These are phyloP conservation scores for Lactarius akahatsu DNA, from an alignment of 768 basidiomycete species.

Conservation along the genomic window DNA sequence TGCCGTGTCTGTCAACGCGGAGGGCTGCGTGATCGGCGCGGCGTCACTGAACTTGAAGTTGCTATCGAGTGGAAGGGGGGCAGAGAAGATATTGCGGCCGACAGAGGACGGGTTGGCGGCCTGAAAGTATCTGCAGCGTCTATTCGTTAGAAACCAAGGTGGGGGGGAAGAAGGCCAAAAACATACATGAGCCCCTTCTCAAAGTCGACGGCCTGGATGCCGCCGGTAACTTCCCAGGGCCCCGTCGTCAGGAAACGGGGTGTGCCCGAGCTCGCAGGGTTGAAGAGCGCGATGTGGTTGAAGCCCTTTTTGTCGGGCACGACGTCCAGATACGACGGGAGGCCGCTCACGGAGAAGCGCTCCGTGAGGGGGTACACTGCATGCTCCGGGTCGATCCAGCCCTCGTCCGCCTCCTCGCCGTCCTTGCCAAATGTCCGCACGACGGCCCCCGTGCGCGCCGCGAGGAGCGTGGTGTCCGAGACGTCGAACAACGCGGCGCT, in stretches of 20 bases:
- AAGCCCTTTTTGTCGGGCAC: constrained; percentile 79
- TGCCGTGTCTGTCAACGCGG: constrained; percentile 51
- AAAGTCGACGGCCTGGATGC: constrained; percentile 70
- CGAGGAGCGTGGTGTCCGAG: constrained; percentile 32
- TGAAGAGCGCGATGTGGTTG: constrained; percentile 92
- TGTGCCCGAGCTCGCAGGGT: constrained; percentile 61
- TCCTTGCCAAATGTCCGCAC: constrained; percentile 76
- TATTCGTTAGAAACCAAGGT: neutral
- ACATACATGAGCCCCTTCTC: constrained; percentile 71
- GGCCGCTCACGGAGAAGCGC: constrained; percentile 42
- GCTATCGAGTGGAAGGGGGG: constrained; percentile 59
- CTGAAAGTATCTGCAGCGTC: constrained; percentile 69
- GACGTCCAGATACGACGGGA: constrained; percentile 84
- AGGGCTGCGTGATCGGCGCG: constrained; percentile 40
- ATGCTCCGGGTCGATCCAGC: constrained; percentile 87
- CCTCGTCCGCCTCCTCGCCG: constrained; percentile 87
- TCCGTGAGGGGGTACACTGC: constrained; percentile 57
- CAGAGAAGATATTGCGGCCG: constrained; percentile 81
- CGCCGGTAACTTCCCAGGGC: constrained; percentile 83
- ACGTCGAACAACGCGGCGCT: constrained; percentile 77
- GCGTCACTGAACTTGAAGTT: constrained; percentile 29
- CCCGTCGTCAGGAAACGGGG: constrained; percentile 87
- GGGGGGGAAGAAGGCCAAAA: neutral
- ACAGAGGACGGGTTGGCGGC: constrained; percentile 81
- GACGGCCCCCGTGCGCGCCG: constrained; percentile 45